These are phyloP conservation scores for Arthrobotrys sphaeroides DNA, from an alignment of 2,329 filamentous ascomycete genomes.

Conservation along the genomic window DNA sequence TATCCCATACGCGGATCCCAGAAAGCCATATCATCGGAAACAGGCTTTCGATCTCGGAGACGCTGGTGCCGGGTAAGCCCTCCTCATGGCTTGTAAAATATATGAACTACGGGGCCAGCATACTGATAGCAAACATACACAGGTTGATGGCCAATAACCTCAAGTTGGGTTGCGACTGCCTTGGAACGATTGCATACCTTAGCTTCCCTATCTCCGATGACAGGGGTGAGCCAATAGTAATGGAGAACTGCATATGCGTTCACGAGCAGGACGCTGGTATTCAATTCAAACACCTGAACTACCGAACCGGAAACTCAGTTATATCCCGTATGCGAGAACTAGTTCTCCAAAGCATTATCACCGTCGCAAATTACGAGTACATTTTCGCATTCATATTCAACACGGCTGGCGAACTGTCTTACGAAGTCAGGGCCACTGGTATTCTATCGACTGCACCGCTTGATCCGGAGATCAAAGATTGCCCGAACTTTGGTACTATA, in stretches of 20 bases:
- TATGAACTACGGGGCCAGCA: not conserved
- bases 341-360: slow-evolving; percentile 76
- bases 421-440: slow-evolving; percentile 75
- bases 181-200: slow-evolving; percentile 76
- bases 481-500: slow-evolving; percentile 70
- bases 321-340: slow-evolving; percentile 72
- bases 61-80: slow-evolving; percentile 61
- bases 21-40: slow-evolving; percentile 75
- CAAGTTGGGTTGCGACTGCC: slow-evolving; percentile 75
- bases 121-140: slow-evolving; percentile 63
- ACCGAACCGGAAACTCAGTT: slow-evolving; percentile 72
- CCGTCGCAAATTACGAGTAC: slow-evolving; percentile 77
- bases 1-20: slow-evolving; percentile 71
- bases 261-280: slow-evolving; percentile 77
- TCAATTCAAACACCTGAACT: slow-evolving; percentile 77
- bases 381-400: slow-evolving; percentile 77
- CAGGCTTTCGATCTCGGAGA: slow-evolving; percentile 76
- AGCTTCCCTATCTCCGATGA: slow-evolving; percentile 69
- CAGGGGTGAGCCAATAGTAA: slow-evolving; percentile 68
- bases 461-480: slow-evolving; percentile 71
- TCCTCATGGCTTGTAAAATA: not conserved
- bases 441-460: slow-evolving; percentile 75
- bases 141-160: slow-evolving; percentile 75
- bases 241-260: slow-evolving; percentile 75
- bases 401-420: slow-evolving; percentile 73